Evolutionary conservation across 2,329 filamentous ascomycete species (phyloP), one percentile per base, ranked within the genome.

Genomic region (Tolypocladium guangdongense): DNA sequence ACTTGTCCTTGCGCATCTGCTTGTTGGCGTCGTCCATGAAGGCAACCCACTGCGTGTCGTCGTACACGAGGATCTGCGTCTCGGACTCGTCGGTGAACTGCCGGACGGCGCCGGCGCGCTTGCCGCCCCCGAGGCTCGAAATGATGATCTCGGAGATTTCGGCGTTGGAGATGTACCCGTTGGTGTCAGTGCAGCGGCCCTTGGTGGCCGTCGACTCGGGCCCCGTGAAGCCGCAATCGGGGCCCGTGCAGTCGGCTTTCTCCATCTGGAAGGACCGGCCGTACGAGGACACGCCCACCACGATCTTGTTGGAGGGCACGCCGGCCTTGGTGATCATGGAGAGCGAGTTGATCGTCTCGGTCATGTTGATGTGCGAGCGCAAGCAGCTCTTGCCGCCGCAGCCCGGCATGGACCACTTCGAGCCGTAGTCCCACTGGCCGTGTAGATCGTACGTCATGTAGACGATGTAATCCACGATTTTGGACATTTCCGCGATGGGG

Each of bases 361-460:
- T 72, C 7, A 61, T 33, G 52, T 73, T 72, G 48, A 72, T 55
- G 20, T 71, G 68, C 1, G 60, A 64, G 6, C 66, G 61, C 0
- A 73, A 62, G 52, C 67, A 71, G 51, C 66, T 68, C 5, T 66
- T 68, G 6, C 47, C 54, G 0, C 24, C 33, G 33, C 66, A 71
- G 5, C 63, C 63, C 51, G 37, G 53, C 62, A 7, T 55, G 38
- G 47, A 71, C 53, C 53, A 20, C 20, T 49, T n/a, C n/a, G 18
- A 57, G 55, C 41, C 68, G 14, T 36, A 36, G 35, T 36, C 67
- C 71, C 62, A 67, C 53, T 67, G 60, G 2, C 66, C 67, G n/a
- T 69, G 66, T 0, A 69, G 52, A 46, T 70, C 66, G 16, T 69
- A 70, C 18, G 66, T 67, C 64, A 69, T 70, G 32, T 62, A 69